Percentiles rank a stretch among this genome's conserved stretches.
These are phyloP conservation scores for Neurospora sp. DNA, from an alignment of 2,329 filamentous ascomycete genomes.

Conservation along the genomic window DNA sequence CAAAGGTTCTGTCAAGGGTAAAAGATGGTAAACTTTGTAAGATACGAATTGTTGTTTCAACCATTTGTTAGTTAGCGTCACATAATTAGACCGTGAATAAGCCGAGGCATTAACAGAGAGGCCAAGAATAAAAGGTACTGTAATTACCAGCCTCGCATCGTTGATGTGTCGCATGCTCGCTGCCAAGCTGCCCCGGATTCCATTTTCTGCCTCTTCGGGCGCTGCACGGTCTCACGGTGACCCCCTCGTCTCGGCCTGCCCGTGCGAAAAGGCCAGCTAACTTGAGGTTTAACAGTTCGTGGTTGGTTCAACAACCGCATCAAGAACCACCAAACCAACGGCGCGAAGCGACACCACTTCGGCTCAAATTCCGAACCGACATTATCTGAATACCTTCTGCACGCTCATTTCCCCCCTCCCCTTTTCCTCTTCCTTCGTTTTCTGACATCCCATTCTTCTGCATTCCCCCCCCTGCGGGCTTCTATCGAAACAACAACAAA, in stretches of 20 bases:
- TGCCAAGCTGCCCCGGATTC: neutral
- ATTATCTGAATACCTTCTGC: neutral
- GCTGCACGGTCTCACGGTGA: neutral
- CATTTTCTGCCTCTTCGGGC: neutral
- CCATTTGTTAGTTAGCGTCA: neutral
- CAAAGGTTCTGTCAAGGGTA: neutral
- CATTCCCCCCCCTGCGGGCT: neutral
- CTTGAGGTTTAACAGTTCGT: neutral
- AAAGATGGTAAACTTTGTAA: neutral
- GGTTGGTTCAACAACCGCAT: slow-evolving; percentile 1
- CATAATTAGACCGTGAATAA: neutral
- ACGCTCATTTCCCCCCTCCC: neutral
- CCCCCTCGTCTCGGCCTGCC: neutral
- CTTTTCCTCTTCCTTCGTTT: neutral
- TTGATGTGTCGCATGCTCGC: neutral
- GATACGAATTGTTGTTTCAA: neutral
- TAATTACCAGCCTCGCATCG: neutral
- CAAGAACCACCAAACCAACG: neutral
- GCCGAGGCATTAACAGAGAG: neutral
- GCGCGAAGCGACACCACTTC: neutral
- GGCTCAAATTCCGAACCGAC: slow-evolving; percentile 3
- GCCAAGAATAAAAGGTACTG: neutral
- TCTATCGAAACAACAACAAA: neutral
- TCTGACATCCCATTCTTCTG: neutral
- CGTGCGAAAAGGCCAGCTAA: neutral